These are phyloP conservation scores for Coniferiporia weirii DNA, from an alignment of 1,284 basidiomycete genomes.

Conservation along the genomic window DNA sequence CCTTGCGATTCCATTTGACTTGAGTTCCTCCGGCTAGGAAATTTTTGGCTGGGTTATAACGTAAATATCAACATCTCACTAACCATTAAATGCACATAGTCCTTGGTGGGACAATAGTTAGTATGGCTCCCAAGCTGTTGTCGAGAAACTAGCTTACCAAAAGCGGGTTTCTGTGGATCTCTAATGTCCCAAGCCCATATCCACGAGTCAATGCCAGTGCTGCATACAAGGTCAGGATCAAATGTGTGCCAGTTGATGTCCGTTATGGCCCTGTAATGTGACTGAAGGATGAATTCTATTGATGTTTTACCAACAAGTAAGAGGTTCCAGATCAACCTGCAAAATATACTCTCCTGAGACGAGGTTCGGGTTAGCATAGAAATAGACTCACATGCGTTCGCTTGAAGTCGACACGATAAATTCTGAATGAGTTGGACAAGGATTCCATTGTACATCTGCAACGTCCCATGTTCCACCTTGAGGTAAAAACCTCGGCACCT, in stretches of 20 bases:
- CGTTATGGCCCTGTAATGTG: slow-evolving; percentile 89
- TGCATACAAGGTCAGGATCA: slow-evolving; percentile 72
- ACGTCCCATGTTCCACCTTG: slow-evolving; percentile 92
- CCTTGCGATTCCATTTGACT: slow-evolving; percentile 91
- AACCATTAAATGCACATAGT: slow-evolving; percentile 72
- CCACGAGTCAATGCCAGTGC: slow-evolving; percentile 79
- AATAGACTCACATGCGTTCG: slow-evolving; percentile 70
- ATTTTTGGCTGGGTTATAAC: not conserved
- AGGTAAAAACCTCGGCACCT: slow-evolving; percentile 88
- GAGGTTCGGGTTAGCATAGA: not conserved
- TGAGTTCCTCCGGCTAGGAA: slow-evolving; percentile 78
- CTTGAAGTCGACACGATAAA: slow-evolving; percentile 95
- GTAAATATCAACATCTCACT: slow-evolving; percentile 18
- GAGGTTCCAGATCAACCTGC: slow-evolving; percentile 90
- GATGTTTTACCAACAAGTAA: slow-evolving; percentile 61
- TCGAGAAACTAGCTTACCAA: slow-evolving; percentile 38
- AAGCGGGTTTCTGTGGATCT: slow-evolving; percentile 55
- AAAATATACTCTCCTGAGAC: not conserved
- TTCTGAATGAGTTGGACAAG: slow-evolving; percentile 77
- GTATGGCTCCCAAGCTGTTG: not conserved
- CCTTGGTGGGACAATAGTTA: slow-evolving; percentile 33
- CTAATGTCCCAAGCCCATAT: slow-evolving; percentile 87
- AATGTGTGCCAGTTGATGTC: slow-evolving; percentile 95
- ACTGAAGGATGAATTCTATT: slow-evolving; percentile 77
- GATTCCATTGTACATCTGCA: slow-evolving; percentile 96